These are phyloP conservation scores for Yamadazyma conglobata DNA, from an alignment of 1,139 yeast species.

Conservation along the genomic window DNA sequence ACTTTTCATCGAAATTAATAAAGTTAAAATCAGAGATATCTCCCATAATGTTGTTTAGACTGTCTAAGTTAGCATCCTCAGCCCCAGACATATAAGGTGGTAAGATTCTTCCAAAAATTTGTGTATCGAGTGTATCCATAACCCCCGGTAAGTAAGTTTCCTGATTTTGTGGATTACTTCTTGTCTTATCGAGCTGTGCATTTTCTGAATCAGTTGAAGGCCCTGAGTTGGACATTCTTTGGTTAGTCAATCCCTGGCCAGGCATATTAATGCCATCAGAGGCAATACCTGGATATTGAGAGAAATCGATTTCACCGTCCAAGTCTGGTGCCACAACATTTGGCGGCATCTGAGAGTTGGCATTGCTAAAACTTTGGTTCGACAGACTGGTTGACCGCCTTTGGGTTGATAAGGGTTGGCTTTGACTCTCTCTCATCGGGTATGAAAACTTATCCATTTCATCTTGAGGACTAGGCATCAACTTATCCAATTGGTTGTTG, in stretches of 20 bases:
- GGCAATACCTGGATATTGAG: no score
- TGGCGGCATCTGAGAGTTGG: no score
- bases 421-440: conserved; percentile 4
- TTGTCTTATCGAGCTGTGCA: neutral
- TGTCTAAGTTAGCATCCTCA: conserved; percentile 13
- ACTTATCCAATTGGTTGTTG: conserved; percentile 8
- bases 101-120: conserved; percentile 74
- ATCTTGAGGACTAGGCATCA: conserved; percentile 2
- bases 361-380: no score
- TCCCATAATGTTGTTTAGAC: conserved; percentile 11
- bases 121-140: conserved; percentile 79
- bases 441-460: neutral
- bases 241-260: no score
- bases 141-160: conserved; percentile 65
- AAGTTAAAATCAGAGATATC: conserved; percentile 7
- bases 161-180: no score
- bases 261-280: no score
- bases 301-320: no score
- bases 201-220: neutral
- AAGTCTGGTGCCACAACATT: no score
- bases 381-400: no score
- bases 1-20: conserved; percentile 2
- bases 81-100: conserved; percentile 69
- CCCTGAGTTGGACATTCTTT: neutral
- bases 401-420: conserved; percentile 2